A percentile compares a stretch with the other conserved stretches of the same genome.
phyloP scores from a whole-genome alignment of 495 filamentous ascomycete species.

The Aspergillus affinis region DNA sequence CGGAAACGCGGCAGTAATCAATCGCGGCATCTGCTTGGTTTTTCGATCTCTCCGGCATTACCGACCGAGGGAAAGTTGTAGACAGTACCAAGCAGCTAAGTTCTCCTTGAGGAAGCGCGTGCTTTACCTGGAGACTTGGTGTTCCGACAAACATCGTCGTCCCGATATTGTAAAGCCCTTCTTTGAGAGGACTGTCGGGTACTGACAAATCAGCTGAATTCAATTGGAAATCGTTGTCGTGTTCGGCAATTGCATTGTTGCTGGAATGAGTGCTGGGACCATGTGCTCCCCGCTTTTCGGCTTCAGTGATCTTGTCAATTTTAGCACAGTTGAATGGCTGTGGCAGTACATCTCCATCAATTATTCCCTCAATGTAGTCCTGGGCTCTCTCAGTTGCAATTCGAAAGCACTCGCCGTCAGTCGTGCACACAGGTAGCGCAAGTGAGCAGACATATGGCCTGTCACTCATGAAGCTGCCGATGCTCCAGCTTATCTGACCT shows the following conservation, averaged over 20 bases:
- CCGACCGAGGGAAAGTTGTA: neutral
- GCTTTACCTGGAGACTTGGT: no score
- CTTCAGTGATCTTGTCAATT: neutral
- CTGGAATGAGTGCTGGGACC: neutral
- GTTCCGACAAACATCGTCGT: no score
- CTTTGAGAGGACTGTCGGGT: no score
- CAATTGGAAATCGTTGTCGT: no score
- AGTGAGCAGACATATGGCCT: constrained; percentile 12
- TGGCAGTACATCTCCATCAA: neutral
- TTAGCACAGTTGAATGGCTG: neutral
- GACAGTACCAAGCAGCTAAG: neutral
- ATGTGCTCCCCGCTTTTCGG: neutral
- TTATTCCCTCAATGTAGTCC: constrained; percentile 1
- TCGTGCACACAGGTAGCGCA: constrained; percentile 11
- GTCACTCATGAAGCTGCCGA: constrained; percentile 7
- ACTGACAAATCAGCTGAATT: no score
- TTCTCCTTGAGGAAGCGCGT: no score
- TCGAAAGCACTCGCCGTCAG: neutral
- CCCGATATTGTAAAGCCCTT: no score
- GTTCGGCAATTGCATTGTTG: no score
- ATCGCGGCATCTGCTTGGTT: neutral
- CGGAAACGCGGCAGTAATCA: constrained; percentile 11
- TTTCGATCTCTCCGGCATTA: neutral
- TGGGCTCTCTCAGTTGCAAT: constrained; percentile 1
- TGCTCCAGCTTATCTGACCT: constrained; percentile 3